Evolutionary conservation across 2,329 filamentous ascomycete species (phyloP).

Genomic region (Fusarium sp.): DNA sequence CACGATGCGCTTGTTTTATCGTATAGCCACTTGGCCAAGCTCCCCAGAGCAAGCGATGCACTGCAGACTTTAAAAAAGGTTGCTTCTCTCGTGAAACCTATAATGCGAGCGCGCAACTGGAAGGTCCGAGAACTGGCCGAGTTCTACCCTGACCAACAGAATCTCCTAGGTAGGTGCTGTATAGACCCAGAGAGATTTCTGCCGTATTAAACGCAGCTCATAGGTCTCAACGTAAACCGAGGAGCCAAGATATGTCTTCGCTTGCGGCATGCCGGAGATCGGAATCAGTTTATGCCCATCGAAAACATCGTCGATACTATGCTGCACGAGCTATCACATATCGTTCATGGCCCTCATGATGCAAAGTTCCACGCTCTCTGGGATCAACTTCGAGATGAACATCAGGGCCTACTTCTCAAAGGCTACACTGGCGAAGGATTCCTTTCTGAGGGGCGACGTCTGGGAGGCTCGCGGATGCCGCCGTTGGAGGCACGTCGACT

Average conservation of each 20-base stretch:
- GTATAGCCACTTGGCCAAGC: conserved; percentile 63
- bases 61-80: conserved; percentile 78
- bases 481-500: conserved; percentile 79
- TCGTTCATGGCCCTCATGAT: conserved; percentile 85
- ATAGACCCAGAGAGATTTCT: neutral
- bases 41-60: conserved; percentile 63
- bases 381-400: conserved; percentile 90
- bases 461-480: conserved; percentile 77
- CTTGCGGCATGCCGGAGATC: conserved; percentile 80
- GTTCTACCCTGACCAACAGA: conserved; percentile 82
- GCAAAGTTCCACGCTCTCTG: conserved; percentile 85
- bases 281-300: conserved; percentile 80
- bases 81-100: conserved; percentile 90
- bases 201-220: conserved; percentile 4
- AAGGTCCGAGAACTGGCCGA: conserved; percentile 83
- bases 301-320: conserved; percentile 90
- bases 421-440: conserved; percentile 95
- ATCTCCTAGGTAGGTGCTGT: conserved; percentile 77
- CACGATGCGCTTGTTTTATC: conserved; percentile 60
- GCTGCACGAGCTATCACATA: conserved; percentile 95
- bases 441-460: conserved; percentile 77
- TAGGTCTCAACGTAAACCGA: conserved; percentile 80
- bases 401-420: conserved; percentile 79
- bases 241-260: conserved; percentile 86
- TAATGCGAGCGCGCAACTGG: conserved; percentile 91